Evolutionary conservation across 2,329 filamentous ascomycete genomes (phyloP).

Genomic region (Diaporthe aspalathi): DNA sequence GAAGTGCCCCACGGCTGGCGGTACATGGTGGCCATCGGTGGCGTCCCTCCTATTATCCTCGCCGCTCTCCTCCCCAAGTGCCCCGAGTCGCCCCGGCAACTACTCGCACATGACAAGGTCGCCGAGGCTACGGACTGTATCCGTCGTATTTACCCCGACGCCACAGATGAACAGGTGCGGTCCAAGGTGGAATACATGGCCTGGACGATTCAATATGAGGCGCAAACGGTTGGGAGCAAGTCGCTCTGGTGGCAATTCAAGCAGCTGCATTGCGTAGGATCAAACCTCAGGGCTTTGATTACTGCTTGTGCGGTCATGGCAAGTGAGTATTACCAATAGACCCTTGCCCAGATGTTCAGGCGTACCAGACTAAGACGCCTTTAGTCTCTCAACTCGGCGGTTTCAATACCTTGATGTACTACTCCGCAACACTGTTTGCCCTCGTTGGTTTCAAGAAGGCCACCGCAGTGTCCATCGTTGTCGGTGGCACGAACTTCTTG

Average conservation of each 20-base stretch:
- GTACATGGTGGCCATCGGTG: constrained; percentile 55
- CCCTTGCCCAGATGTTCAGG: not conserved
- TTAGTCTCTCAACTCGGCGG: constrained; percentile 39
- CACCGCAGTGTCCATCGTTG: constrained; percentile 54
- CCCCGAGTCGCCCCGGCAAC: constrained; percentile 55
- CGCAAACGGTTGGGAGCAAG: constrained; percentile 47
- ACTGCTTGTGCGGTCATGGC: constrained; percentile 60
- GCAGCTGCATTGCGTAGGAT: constrained; percentile 53
- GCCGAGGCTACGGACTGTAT: constrained; percentile 49
- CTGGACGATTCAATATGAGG: constrained; percentile 49
- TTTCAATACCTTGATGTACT: constrained; percentile 43
- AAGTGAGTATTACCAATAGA: constrained; percentile 38
- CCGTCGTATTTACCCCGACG: constrained; percentile 49
- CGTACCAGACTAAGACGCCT: not conserved
- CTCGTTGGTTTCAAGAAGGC: constrained; percentile 59
- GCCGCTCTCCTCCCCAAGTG: constrained; percentile 52
- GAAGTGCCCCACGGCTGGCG: constrained; percentile 54
- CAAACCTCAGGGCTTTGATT: constrained; percentile 56
- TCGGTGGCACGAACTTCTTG: constrained; percentile 56
- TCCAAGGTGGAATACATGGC: constrained; percentile 54
- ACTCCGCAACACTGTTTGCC: constrained; percentile 40
- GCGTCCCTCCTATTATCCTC: constrained; percentile 52
- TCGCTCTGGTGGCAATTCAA: constrained; percentile 53
- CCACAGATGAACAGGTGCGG: constrained; percentile 50
- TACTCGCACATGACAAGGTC: constrained; percentile 49